Base-by-base conservation (phyloP, 2,329 filamentous ascomycete genomes). In the Botrytis paeoniae region DNA sequence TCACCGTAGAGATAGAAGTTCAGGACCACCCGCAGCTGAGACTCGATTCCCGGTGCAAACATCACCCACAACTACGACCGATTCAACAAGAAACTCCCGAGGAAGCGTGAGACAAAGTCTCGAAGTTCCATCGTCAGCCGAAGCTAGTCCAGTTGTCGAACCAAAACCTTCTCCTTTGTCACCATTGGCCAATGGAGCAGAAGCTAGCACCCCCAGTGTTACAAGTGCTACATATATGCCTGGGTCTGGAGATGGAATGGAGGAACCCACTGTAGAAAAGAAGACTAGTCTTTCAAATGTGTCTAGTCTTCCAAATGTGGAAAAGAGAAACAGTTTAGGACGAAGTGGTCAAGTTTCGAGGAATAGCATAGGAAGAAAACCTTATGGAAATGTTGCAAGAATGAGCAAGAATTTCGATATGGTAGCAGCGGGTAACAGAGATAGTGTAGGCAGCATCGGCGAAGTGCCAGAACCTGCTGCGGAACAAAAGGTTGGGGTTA, bases 41-140 rank as follows among this genome's bases (percentile, higher is more conserved):
- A 97, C 93, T 14, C 89, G 94, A 59, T 98, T 97, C 85, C 96
- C 94, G 1, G 92, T 98, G 76, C 87, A 90, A 76, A 90, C 92
- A 76, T 88, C 83, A 78, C 90, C 88, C 75, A 89, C 85, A 64
- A 84, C 85, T 73, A 85, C 83, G 74, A 85, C 81, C 73, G 88
- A 86, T 79, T 61, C 78, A 79, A 32, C 57, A 70, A 75, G 80
- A 81, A 75, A 76, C 80, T 76, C 77, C 76, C 75, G 79, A 79
- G 75, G 80, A 57, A 69, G 69, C 39, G 79, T 80, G 82, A 86
- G 91, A 76, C 85, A 90, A 64, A 96, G 93, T 79, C 87, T 98
- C 3, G 94, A 97, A 78, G 94, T 98, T 4, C 95, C 95, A 71
- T 71, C 69, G 4, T 73, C 72, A 48, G 77, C 78, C 29, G 76